Percentiles rank a stretch among this genome's conserved stretches.
phyloP scores from a whole-genome alignment of 345 rosid genomes.

The Hibiscus tridactylites region DNA sequence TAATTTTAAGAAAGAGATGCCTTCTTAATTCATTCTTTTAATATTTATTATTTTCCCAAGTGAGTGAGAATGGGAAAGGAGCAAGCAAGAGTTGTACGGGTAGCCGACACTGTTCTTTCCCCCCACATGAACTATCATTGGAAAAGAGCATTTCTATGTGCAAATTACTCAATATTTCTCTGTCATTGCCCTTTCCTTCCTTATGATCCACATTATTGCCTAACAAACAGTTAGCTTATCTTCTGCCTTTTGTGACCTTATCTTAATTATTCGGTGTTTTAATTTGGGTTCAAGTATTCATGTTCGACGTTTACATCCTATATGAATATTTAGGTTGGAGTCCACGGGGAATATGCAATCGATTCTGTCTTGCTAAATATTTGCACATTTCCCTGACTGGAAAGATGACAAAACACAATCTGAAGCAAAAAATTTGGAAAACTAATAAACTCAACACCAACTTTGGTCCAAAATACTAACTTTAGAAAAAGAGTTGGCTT shows the following conservation, averaged over 20 bases:
- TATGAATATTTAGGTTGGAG: not conserved
- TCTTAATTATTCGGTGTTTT: too few relatives aligned
- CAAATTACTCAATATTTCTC: not conserved
- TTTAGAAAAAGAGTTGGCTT: too few relatives aligned
- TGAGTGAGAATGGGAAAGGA: conserved; percentile 3
- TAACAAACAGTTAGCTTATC: not conserved
- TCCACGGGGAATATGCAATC: not conserved
- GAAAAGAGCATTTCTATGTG: not conserved
- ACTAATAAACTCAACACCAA: too few relatives aligned
- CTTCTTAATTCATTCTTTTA: not conserved
- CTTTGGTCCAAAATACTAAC: not conserved
- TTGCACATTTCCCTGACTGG: not conserved
- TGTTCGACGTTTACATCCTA: too few relatives aligned
- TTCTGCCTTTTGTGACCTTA: not conserved
- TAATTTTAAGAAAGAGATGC: not conserved
- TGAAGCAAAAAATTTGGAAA: not conserved
- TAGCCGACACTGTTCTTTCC: conserved; percentile 36
- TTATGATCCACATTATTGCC: not conserved
- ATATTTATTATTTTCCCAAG: not conserved
- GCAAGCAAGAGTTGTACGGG: conserved; percentile 25
- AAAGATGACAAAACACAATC: conserved; percentile 9
- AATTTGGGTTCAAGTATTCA: too few relatives aligned
- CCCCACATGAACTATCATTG: conserved; percentile 21
- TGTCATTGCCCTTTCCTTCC: not conserved
- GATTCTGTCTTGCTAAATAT: not conserved